Percentiles rank a stretch among this genome's conserved stretches.
These are phyloP conservation scores for Verticillium nonalfalfae DNA, from an alignment of 2,329 filamentous ascomycete species.

Conservation along the genomic window DNA sequence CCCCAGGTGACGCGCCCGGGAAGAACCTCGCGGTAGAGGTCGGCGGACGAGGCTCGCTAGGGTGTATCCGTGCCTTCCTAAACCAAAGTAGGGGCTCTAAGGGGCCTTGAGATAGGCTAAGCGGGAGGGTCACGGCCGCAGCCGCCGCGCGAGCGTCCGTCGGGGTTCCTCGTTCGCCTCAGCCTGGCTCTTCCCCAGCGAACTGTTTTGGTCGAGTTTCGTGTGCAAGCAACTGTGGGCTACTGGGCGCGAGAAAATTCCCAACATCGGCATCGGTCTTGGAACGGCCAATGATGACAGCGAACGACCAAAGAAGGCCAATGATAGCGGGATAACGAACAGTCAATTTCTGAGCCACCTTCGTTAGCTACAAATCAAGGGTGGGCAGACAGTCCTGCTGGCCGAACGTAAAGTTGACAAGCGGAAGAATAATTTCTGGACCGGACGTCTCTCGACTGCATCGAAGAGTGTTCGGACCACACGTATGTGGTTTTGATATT, in stretches of 20 bases:
- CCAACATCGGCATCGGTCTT: too few species aligned
- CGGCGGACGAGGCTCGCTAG: background rate
- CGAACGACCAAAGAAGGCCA: background rate
- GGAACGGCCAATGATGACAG: background rate
- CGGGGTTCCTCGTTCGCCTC: background rate
- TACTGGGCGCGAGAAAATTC: background rate
- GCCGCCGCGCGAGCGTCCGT: background rate
- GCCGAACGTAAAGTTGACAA: background rate
- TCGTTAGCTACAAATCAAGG: background rate
- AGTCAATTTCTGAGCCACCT: background rate
- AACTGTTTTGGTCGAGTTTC: background rate
- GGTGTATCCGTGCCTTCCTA: background rate
- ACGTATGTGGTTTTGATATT: background rate
- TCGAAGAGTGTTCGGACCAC: background rate
- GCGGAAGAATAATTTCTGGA: background rate
- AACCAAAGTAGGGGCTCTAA: background rate
- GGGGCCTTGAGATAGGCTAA: background rate
- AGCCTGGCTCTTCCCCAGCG: background rate
- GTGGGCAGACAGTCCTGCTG: background rate
- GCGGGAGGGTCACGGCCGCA: background rate
- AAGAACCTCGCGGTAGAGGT: background rate
- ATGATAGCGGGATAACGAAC: background rate
- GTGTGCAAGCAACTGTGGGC: background rate
- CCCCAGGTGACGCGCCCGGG: background rate
- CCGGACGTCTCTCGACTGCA: background rate